Evolutionary conservation across 2,329 filamentous ascomycete species (phyloP), one percentile per base, ranked within the genome.

Genomic region (Graphilbum ipis-grandicollis): DNA sequence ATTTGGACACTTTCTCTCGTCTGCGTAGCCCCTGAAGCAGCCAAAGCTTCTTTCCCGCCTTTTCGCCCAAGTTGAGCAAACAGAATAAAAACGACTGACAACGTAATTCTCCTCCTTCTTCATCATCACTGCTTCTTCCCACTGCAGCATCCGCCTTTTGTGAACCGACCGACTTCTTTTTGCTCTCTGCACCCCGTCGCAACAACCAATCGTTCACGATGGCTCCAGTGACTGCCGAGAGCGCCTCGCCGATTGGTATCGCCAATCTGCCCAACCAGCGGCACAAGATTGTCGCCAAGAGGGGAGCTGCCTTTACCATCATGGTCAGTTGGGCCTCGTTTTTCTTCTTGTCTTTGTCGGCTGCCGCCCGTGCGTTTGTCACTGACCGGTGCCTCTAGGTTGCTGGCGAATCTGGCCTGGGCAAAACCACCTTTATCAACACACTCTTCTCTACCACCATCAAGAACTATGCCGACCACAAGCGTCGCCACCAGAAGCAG

Each of bases 361-460:
- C 41, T 36, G 41, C 14, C 8, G 13, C 9, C 8, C n/a, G 6
- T 29, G 9, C 6, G 9, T 6, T n/a, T 29, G 28, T 29, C 14
- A 31, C 31, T 18, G 10, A 14, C 28, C 7, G 17, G 7, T 28
- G 22, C 35, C n/a, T 30, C 5, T 41, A 93, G 85, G 85, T 96
- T 63, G 90, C 90, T 66, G 88, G 88, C 66, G 88, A 98, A 68
- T 96, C 90, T 49, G 88, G 88, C 56, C 67, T 96, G 50, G 90
- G 90, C 68, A 98, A 98, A 75, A 98, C 92, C 19, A 98, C 90
- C 53, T 98, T 98, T 66, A 96, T 98, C 76, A 98, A 98, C 77
- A 98, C 90, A 42, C 78, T 98, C 43, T 98, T 98, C 73, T 98
- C 90, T 45, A 98, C 92, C 48, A 98, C 90, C 52, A 98, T 98